Evolutionary conservation across 139 green algal genomes (phyloP).

Genomic region (Nannochloris sp.): DNA sequence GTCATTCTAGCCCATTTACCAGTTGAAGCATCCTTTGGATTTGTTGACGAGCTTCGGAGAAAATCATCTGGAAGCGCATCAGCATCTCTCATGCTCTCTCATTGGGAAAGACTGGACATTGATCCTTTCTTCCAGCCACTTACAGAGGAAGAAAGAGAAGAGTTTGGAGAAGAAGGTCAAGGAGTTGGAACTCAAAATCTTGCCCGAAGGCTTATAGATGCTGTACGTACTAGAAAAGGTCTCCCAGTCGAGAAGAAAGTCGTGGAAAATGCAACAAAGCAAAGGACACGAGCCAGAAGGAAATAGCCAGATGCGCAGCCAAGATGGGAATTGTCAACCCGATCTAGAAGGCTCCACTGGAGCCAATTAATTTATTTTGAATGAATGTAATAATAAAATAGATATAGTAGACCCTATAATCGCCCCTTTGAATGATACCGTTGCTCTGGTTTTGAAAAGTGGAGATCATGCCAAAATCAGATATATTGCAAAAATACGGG

Average conservation of each 20-base stretch:
- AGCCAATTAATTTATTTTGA: too few relatives aligned
- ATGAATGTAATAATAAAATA: too few relatives aligned
- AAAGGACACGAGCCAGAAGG: conserved; percentile 91
- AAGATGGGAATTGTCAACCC: too few relatives aligned
- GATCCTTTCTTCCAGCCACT: conserved; percentile 94
- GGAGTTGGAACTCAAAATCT: conserved; percentile 56
- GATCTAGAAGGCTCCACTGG: too few relatives aligned
- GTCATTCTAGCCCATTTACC: conserved; percentile 74
- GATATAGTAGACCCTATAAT: too few relatives aligned
- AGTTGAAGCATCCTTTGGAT: conserved; percentile 83
- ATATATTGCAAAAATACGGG: conserved; percentile 5
- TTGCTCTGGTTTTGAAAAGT: too few relatives aligned
- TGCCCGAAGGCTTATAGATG: conserved; percentile 74
- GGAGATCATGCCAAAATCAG: too few relatives aligned
- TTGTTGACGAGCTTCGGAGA: conserved; percentile 87
- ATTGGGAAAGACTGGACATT: conserved; percentile 88
- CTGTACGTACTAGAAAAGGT: conserved; percentile 81
- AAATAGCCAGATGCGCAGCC: too few relatives aligned
- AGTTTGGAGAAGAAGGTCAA: conserved; percentile 86
- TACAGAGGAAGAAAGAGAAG: conserved; percentile 95
- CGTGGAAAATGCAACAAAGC: conserved; percentile 88
- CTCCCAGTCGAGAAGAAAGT: conserved; percentile 92
- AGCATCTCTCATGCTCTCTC: conserved; percentile 79
- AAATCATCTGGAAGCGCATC: conserved; percentile 71
- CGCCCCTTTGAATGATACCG: too few relatives aligned